A percentile compares a stretch with the other conserved stretches of the same genome.
phyloP scores from a whole-genome alignment of 352 stramenopile species.

The Globisporangium sylvaticum region DNA sequence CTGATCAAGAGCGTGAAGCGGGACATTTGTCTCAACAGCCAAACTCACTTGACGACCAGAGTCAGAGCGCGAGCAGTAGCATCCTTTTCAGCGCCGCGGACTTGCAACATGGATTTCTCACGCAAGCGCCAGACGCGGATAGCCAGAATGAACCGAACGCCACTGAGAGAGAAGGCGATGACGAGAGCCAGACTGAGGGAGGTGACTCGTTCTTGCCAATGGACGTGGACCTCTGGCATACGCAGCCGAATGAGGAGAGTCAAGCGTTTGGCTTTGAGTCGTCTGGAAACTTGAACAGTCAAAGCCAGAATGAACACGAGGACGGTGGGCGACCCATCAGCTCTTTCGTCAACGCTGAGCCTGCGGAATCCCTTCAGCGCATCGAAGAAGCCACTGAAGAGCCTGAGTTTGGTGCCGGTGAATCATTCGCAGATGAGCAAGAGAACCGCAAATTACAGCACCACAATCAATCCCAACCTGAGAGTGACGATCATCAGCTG shows the following conservation, averaged over 20 bases:
- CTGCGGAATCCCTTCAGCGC: not conserved
- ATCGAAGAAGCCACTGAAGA: not conserved
- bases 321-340: not conserved
- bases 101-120: not conserved
- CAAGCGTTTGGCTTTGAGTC: slow-evolving; percentile 1
- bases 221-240: slow-evolving; percentile 11
- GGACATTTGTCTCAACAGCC: not conserved
- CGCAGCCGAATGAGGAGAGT: slow-evolving; percentile 12
- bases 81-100: not conserved
- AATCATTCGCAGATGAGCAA: not conserved
- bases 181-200: not conserved
- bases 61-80: not conserved
- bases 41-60: not conserved
- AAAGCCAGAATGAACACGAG: slow-evolving; percentile 4
- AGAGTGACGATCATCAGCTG: not conserved
- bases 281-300: not conserved
- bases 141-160: not conserved
- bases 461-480: not conserved
- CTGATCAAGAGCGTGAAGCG: not conserved
- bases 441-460: not conserved
- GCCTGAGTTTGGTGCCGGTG: not conserved
- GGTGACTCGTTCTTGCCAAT: not conserved
- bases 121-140: not conserved
- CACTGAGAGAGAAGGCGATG: not conserved
- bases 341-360: not conserved